Evolutionary conservation across 2,329 filamentous ascomycete species (phyloP).

Genomic region (Fulvia fulva): DNA sequence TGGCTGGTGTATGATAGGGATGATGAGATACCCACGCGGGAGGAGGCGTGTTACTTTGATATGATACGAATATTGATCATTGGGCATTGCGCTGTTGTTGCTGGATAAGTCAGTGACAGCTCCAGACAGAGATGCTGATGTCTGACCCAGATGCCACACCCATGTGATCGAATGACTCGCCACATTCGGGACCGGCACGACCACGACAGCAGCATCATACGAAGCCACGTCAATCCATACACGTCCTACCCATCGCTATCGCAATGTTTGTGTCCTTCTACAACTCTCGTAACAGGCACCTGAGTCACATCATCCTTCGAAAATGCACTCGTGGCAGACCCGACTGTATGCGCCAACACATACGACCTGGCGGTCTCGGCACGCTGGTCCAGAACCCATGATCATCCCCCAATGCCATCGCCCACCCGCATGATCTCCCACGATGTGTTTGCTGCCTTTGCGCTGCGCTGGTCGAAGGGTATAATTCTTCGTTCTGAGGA

Average conservation of each 20-base stretch:
- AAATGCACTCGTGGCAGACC: background rate
- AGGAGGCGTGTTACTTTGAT: background rate
- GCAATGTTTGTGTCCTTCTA: background rate
- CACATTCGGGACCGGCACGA: background rate
- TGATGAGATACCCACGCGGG: background rate
- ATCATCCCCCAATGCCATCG: background rate
- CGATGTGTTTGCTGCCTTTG: constrained; percentile 10
- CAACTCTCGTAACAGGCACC: background rate
- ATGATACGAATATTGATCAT: too few species aligned
- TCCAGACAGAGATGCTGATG: background rate
- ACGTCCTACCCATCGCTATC: background rate
- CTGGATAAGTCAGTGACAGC: background rate
- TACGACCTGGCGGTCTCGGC: background rate
- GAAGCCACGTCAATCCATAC: background rate
- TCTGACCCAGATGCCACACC: background rate
- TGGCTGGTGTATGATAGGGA: constrained; percentile 55
- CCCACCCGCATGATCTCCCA: background rate
- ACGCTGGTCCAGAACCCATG: background rate
- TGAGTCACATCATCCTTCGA: background rate
- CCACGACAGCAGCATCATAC: background rate
- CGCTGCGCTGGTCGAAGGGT: background rate
- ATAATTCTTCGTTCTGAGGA: background rate
- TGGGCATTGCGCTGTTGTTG: background rate
- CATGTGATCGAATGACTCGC: background rate
- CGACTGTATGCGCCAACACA: background rate